A percentile compares a stretch with the other conserved stretches of the same genome.
Evolutionary conservation across 495 filamentous ascomycete genomes (phyloP).

Genomic region (Neurospora africana): DNA sequence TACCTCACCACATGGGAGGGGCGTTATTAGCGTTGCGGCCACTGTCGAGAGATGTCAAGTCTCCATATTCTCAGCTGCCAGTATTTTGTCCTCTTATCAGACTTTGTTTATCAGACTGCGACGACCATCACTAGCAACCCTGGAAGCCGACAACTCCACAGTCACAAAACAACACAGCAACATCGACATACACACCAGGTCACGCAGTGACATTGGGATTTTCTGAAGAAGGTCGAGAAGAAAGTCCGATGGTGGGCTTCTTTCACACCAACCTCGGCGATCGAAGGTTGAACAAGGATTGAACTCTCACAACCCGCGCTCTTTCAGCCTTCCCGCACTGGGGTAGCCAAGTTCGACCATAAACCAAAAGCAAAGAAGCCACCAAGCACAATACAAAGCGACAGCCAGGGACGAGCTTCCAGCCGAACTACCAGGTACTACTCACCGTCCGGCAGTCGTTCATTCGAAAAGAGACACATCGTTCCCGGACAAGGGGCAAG

Average conservation of each 20-base stretch:
- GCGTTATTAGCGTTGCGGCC: neutral
- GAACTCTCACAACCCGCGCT: neutral
- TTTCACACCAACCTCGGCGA: slow-evolving; percentile 3
- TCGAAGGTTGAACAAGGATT: slow-evolving; percentile 2
- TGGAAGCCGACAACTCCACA: neutral
- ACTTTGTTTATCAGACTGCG: neutral
- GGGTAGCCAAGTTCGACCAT: slow-evolving; percentile 10
- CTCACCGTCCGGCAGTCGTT: neutral
- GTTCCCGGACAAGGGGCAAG: neutral
- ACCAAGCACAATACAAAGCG: slow-evolving; percentile 9
- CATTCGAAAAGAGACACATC: neutral
- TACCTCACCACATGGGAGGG: neutral
- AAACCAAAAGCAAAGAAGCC: slow-evolving; percentile 12
- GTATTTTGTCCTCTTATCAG: neutral
- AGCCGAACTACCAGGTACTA: neutral
- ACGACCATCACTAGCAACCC: neutral
- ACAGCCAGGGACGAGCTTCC: slow-evolving; percentile 5
- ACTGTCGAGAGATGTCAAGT: neutral
- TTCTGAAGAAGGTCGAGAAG: neutral
- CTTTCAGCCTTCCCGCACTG: slow-evolving; percentile 27
- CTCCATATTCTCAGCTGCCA: neutral
- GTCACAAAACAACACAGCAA: neutral
- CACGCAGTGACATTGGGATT: neutral
- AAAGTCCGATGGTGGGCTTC: neutral
- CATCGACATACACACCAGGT: neutral